These are phyloP conservation scores for Leucoagaricus sp. DNA, from an alignment of 1,284 basidiomycete genomes.

Conservation along the genomic window DNA sequence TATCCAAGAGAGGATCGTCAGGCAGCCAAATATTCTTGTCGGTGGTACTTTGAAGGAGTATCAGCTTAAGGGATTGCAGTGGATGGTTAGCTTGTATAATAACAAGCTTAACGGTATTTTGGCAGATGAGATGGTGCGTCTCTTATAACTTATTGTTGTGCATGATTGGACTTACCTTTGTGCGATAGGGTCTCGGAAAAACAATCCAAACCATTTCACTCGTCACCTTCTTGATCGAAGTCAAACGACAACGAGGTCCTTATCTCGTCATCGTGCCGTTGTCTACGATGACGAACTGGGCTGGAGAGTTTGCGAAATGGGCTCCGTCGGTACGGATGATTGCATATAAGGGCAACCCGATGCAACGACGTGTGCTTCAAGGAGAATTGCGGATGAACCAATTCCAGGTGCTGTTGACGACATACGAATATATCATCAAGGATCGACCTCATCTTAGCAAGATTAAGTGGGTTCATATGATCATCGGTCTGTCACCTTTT, in stretches of 20 bases:
- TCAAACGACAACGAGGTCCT: conserved; percentile 89
- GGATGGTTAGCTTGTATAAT: conserved; percentile 99
- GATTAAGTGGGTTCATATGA: conserved; percentile 98
- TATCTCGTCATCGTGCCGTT: conserved; percentile 98
- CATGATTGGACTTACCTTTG: conserved; percentile 17
- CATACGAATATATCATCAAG: conserved; percentile 99
- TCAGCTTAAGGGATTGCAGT: conserved; percentile 91
- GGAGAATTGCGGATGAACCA: conserved; percentile 74
- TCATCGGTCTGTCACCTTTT: conserved; percentile 68
- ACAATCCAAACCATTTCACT: conserved; percentile 97
- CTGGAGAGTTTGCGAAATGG: conserved; percentile 97
- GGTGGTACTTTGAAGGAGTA: conserved; percentile 92
- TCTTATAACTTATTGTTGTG: not conserved
- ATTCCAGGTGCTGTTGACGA: conserved; percentile 96
- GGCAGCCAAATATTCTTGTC: conserved; percentile 83
- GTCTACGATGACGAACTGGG: conserved; percentile 99
- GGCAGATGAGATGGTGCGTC: conserved; percentile 94
- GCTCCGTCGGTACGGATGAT: conserved; percentile 86
- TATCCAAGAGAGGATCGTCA: conserved; percentile 86
- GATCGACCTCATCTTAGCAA: conserved; percentile 89
- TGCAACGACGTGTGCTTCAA: conserved; percentile 76
- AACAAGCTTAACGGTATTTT: conserved; percentile 97
- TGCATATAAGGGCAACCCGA: conserved; percentile 93
- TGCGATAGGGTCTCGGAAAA: conserved; percentile 87
- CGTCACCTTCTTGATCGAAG: conserved; percentile 94